Evolutionary conservation across 2,329 filamentous ascomycete species (phyloP).

Genomic region (Blastomyces emzantsi): DNA sequence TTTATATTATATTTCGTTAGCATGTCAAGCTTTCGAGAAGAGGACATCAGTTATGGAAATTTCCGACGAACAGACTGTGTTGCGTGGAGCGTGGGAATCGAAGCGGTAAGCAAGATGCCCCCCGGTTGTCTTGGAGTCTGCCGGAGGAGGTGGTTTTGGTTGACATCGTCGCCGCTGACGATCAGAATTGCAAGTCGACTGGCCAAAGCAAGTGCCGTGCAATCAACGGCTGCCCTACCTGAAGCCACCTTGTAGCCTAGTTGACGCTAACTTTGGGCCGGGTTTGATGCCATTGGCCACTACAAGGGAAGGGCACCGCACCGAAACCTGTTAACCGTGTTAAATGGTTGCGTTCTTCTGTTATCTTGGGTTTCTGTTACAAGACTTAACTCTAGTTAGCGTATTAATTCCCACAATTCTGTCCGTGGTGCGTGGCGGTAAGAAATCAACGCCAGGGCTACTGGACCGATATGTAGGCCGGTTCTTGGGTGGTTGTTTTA

Average conservation of each 20-base stretch:
- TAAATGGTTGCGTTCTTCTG: too few relatives aligned
- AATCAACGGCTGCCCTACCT: not conserved
- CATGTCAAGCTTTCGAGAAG: not conserved
- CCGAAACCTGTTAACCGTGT: not conserved
- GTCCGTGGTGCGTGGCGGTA: not conserved
- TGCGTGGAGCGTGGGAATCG: not conserved
- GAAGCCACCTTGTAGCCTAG: not conserved
- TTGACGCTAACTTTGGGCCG: not conserved
- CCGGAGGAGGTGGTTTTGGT: too few relatives aligned
- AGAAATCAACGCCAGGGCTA: not conserved
- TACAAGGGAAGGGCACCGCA: too few relatives aligned
- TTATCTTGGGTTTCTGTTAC: not conserved
- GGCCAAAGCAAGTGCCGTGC: not conserved
- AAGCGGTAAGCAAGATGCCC: not conserved
- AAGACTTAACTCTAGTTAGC: not conserved
- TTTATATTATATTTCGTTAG: not conserved
- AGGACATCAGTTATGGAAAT: not conserved
- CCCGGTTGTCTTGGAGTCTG: not conserved
- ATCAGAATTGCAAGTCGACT: not conserved
- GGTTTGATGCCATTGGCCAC: slow-evolving; percentile 1
- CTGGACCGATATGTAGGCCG: not conserved
- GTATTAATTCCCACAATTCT: not conserved
- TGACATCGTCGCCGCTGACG: not conserved
- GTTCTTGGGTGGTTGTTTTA: not conserved
- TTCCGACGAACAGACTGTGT: not conserved